Evolutionary conservation across 805 yeast genomes (phyloP).

Genomic region (Candida vartiovaarae): DNA sequence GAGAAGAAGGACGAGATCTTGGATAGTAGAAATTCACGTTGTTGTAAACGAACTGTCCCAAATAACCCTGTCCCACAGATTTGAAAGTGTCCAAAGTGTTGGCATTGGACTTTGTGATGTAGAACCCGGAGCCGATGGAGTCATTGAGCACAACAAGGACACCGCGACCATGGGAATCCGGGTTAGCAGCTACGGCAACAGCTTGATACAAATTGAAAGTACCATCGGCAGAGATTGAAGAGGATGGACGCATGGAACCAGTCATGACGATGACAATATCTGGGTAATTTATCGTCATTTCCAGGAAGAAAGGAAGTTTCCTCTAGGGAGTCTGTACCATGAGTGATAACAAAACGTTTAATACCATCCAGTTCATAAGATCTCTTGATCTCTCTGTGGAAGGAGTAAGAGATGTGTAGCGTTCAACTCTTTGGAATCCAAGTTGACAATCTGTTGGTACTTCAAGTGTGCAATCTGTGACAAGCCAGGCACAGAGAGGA

Average conservation of each 20-base stretch:
- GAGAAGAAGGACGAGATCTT: constrained; percentile 45
- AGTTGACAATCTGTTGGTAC: constrained; percentile 55
- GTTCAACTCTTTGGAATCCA: constrained; percentile 57
- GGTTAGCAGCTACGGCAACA: constrained; percentile 51
- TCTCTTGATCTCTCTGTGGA: constrained; percentile 40
- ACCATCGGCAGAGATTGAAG: constrained; percentile 65
- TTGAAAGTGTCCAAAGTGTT: constrained; percentile 66
- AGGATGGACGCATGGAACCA: constrained; percentile 71
- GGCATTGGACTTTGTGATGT: constrained; percentile 64
- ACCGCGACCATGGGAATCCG: constrained; percentile 48
- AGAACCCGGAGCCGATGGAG: constrained; percentile 62
- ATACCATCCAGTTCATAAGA: constrained; percentile 35
- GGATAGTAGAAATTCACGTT: constrained; percentile 61
- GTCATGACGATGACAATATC: constrained; percentile 58
- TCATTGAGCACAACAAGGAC: constrained; percentile 61
- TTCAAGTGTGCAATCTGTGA: constrained; percentile 49
- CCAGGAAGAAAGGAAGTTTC: constrained; percentile 65
- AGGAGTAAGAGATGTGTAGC: constrained; percentile 38
- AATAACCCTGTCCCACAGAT: constrained; percentile 59
- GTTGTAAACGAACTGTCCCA: constrained; percentile 64
- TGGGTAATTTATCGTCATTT: constrained; percentile 36
- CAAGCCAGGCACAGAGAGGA: constrained; percentile 52
- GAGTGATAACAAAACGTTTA: constrained; percentile 61
- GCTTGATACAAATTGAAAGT: constrained; percentile 70
- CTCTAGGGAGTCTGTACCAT: constrained; percentile 65